Conservation (phyloP, 768 basidiomycete species). For the Cystoderma amianthinum region DNA sequence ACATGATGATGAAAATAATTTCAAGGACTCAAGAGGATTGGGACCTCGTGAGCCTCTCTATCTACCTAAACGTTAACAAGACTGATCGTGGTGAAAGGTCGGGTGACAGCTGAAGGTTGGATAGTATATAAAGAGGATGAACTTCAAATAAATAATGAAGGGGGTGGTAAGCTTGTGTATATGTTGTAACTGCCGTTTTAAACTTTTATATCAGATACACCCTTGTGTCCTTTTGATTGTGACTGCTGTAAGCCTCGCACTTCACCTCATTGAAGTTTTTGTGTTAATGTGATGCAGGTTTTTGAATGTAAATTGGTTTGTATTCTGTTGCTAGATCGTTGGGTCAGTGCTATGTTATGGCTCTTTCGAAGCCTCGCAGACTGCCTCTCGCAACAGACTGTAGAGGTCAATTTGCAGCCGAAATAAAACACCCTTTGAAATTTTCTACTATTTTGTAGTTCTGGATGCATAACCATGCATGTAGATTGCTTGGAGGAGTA, state of each 20-base stretch:
- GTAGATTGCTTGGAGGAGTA: no score
- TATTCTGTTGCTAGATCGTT: neutral
- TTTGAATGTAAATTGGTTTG: constrained; percentile 7
- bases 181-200: constrained; percentile 9
- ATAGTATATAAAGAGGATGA: constrained; percentile 79
- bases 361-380: constrained; percentile 44
- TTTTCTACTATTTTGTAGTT: no score
- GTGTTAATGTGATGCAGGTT: constrained; percentile 13
- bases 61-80: no score
- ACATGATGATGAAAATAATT: constrained; percentile 37
- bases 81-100: no score
- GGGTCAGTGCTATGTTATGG: neutral
- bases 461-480: no score
- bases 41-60: constrained; percentile 48
- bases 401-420: constrained; percentile 64
- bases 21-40: constrained; percentile 72
- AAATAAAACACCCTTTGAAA: no score
- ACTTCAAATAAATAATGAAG: constrained; percentile 57
- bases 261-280: constrained; percentile 12
- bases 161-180: constrained; percentile 54
- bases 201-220: constrained; percentile 50
- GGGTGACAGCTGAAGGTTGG: constrained; percentile 77
- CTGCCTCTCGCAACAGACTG: constrained; percentile 36
- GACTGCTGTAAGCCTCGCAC: constrained; percentile 63
- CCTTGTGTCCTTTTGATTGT: constrained; percentile 85